Conservation (phyloP, 148 eudicot genomes). For the Linanthus parryae region DNA sequence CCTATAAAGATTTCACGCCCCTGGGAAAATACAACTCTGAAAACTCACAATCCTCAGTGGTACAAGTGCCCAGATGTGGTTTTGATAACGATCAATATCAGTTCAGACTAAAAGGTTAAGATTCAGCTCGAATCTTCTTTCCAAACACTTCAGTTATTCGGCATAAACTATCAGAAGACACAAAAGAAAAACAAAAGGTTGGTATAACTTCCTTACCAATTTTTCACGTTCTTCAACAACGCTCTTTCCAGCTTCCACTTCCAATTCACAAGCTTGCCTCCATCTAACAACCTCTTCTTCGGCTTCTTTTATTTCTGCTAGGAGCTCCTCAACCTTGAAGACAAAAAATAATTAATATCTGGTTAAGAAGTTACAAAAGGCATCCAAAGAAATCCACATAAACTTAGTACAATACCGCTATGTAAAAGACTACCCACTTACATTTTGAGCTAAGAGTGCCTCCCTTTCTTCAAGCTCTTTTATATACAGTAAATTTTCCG, state of each 20-base stretch:
- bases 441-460: slow-evolving; percentile 41
- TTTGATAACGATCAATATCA: background rate
- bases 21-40: background rate
- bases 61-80: background rate
- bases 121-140: background rate
- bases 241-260: slow-evolving; percentile 62
- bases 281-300: slow-evolving; percentile 66
- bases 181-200: background rate
- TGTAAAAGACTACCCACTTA: slow-evolving; percentile 17
- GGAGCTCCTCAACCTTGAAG: slow-evolving; percentile 43
- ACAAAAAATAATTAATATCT: background rate
- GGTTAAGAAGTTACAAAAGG: background rate
- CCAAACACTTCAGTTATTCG: background rate
- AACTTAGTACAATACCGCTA: background rate
- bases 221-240: slow-evolving; percentile 49
- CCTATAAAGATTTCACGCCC: background rate
- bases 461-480: slow-evolving; percentile 49
- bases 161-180: background rate
- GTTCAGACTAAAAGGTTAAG: background rate
- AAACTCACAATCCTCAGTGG: background rate
- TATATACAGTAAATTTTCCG: slow-evolving; percentile 40
- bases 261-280: slow-evolving; percentile 76
- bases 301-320: slow-evolving; percentile 42
- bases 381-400: background rate
- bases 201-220: slow-evolving; percentile 30